Evolutionary conservation across 1,284 basidiomycete genomes (phyloP).

Genomic region (Papiliotrema flavescens): DNA sequence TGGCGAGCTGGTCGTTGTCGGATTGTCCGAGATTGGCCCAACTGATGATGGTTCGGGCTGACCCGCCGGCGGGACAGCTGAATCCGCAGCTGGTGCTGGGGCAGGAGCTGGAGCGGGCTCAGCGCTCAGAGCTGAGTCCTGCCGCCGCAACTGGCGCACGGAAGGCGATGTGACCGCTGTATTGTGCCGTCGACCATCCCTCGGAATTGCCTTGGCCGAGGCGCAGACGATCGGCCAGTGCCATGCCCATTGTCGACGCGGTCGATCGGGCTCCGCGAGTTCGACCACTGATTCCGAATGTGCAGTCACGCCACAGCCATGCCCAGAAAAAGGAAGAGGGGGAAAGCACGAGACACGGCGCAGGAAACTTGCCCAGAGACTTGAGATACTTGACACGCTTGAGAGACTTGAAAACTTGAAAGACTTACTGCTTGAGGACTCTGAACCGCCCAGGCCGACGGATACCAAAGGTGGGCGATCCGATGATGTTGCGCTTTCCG

Average conservation of each 20-base stretch:
- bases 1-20: too few relatives aligned
- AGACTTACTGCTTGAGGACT: neutral
- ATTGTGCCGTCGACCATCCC: too few relatives aligned
- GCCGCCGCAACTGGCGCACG: neutral
- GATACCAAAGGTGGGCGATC: neutral
- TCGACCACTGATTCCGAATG: neutral
- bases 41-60: too few relatives aligned
- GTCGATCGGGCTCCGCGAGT: neutral
- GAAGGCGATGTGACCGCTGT: neutral
- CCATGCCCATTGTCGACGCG: neutral
- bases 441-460: neutral
- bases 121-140: neutral
- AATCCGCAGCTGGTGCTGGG: neutral
- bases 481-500: neutral
- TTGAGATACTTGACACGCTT: constrained; percentile 1
- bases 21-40: too few relatives aligned
- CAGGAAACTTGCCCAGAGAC: neutral
- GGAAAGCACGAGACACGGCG: neutral
- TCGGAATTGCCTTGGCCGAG: neutral
- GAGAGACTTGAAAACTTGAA: constrained; percentile 2
- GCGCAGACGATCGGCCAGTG: neutral
- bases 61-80: neutral
- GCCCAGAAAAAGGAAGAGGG: neutral
- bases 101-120: neutral
- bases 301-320: neutral